Conservation (phyloP, 2,329 filamentous ascomycete genomes). For the Chaetomium sp. region DNA sequence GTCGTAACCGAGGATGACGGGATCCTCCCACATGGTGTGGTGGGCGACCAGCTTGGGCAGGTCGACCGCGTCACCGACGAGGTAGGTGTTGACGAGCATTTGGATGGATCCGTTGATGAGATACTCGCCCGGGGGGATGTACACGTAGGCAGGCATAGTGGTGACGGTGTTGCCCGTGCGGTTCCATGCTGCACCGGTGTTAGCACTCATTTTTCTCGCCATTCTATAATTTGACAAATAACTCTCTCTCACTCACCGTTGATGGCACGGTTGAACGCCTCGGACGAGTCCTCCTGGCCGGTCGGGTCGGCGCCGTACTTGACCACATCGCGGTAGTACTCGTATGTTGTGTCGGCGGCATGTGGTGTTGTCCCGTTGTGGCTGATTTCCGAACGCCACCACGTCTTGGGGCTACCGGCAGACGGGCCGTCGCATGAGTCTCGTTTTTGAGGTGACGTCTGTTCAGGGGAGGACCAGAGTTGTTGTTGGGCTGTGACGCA, state of each 20-base stretch:
- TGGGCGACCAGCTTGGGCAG: slow-evolving; percentile 27
- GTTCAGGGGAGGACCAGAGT: not conserved
- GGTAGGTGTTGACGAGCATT: slow-evolving; percentile 28
- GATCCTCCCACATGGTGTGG: slow-evolving; percentile 9
- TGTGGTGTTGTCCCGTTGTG: slow-evolving; percentile 26
- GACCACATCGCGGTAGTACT: slow-evolving; percentile 25
- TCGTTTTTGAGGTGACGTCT: not conserved
- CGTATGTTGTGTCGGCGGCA: slow-evolving; percentile 21
- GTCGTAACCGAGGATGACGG: slow-evolving; percentile 25
- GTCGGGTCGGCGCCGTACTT: slow-evolving; percentile 26
- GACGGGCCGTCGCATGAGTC: slow-evolving; percentile 1
- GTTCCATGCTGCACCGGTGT: slow-evolving; percentile 19
- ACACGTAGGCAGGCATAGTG: slow-evolving; percentile 25
- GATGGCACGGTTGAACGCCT: slow-evolving; percentile 26
- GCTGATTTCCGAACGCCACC: slow-evolving; percentile 26
- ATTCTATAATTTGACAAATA: not conserved
- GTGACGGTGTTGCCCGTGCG: slow-evolving; percentile 26
- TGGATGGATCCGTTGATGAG: slow-evolving; percentile 27
- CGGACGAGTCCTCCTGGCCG: slow-evolving; percentile 24
- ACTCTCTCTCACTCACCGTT: slow-evolving; percentile 8
- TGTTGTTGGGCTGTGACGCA: not conserved
- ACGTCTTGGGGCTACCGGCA: slow-evolving; percentile 12
- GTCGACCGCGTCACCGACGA: slow-evolving; percentile 28
- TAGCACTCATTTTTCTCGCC: not conserved
- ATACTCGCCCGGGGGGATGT: slow-evolving; percentile 29